Evolutionary conservation across 2,329 filamentous ascomycete genomes (phyloP), one percentile per base, ranked within the genome.

Genomic region (Lasiodiplodia gonubiensis): DNA sequence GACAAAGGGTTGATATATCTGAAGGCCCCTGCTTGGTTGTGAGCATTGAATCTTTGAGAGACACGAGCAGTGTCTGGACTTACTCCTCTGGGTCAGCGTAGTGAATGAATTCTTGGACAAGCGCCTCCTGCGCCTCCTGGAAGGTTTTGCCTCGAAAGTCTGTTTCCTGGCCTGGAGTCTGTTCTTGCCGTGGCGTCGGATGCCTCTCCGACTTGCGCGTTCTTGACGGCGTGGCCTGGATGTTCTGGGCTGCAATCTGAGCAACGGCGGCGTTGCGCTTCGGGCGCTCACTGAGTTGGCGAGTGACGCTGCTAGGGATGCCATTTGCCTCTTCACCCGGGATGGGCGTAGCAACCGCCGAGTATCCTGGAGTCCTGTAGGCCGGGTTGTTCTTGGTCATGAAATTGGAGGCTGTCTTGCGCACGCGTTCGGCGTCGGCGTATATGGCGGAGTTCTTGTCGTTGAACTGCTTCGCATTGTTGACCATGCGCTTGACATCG

Each of bases 351-450:
- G 92, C 86, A 54, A 90, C 84, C 5, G 91, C 90, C 69, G 87
- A 85, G 74, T 96, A 95, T 55, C 86, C 84, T 18, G 84, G 83
- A 70, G 87, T 81, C 70, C 88, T 87, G 78, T 97, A 97, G 18
- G 92, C 92, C 16, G 93, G 93, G 73, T 97, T 97, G 72, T 90
- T 86, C 77, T 91, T 91, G 67, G 89, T 90, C 93, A 97, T 97
- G 77, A 89, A 93, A 74, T 94, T 94, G 77, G 91, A 94, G 49
- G 94, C 85, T 3, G 92, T 90, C 80, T 97, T 97, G 55, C 93
- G 87, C 54, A 97, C 87, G 59, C 92, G 88, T 79, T 97, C 93
- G 10, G 93, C 92, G 80, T 97, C 93, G 52, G 93, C 90, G 75
- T 90, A 94, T 46, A 91, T 85, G 67, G 88, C 81, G 0, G 92